Conservation (phyloP, 495 filamentous ascomycete species). For the Mytilinidion resinicola region DNA sequence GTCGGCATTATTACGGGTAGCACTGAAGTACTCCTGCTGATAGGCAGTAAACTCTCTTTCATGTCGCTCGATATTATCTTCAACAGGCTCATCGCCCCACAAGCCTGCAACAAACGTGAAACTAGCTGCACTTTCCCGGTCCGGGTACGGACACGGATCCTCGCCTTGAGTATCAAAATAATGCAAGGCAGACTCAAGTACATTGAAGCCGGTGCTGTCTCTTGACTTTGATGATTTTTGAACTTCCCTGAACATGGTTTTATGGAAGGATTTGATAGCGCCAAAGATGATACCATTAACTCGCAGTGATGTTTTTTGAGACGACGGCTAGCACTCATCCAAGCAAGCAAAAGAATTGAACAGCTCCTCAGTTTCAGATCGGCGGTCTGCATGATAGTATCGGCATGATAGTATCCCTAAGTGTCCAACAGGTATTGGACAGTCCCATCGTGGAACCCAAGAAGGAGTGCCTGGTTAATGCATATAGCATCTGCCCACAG, state of each 20-base stretch:
- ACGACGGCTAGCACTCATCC: background rate
- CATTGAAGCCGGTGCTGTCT: too few relatives aligned
- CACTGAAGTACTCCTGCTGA: background rate
- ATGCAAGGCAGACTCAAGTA: too few relatives aligned
- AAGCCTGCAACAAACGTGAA: background rate
- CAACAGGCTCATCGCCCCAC: background rate
- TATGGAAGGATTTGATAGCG: too few relatives aligned
- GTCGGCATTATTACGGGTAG: background rate
- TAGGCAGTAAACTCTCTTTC: background rate
- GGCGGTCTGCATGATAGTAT: too few relatives aligned
- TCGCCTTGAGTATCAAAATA: too few relatives aligned
- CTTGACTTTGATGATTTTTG: too few relatives aligned
- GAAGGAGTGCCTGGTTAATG: constrained; percentile 6
- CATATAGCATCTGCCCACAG: constrained; percentile 11
- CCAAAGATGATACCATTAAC: too few relatives aligned
- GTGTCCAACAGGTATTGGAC: background rate
- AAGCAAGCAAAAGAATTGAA: background rate
- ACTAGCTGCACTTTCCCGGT: too few relatives aligned
- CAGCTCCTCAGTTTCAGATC: too few relatives aligned
- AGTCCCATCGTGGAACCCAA: background rate
- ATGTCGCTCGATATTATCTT: background rate
- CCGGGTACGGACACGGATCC: too few relatives aligned
- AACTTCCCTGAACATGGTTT: too few relatives aligned
- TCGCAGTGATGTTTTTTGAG: too few relatives aligned
- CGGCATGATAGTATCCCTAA: background rate